Evolutionary conservation across 768 basidiomycete genomes (phyloP).

Genomic region (Boletus sp.): DNA sequence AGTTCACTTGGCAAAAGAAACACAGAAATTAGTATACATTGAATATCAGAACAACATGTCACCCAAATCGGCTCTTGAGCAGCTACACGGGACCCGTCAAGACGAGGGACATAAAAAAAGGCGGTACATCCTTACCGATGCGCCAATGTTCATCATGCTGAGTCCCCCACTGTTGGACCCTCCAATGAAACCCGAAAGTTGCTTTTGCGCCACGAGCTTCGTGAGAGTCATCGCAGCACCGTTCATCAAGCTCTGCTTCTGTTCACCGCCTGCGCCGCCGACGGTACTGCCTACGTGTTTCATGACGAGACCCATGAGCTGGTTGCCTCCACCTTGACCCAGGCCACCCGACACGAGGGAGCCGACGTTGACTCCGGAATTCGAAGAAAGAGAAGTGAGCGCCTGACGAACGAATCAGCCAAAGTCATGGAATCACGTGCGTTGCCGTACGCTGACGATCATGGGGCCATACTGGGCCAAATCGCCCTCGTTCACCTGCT

Average conservation of each 20-base stretch:
- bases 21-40: not conserved
- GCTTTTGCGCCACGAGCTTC: constrained; percentile 75
- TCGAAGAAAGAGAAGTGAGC: constrained; percentile 12
- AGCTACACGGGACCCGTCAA: constrained; percentile 4
- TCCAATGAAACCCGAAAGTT: constrained; percentile 41
- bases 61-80: constrained; percentile 16
- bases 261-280: constrained; percentile 56
- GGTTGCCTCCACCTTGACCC: constrained; percentile 48
- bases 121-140: constrained; percentile 40
- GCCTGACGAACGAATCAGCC: constrained; percentile 17
- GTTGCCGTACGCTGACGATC: constrained; percentile 13
- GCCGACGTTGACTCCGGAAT: constrained; percentile 33
- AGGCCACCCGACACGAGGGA: constrained; percentile 30
- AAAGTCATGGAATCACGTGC: not conserved
- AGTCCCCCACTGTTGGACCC: constrained; percentile 74
- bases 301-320: constrained; percentile 87
- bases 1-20: not conserved
- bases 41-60: not conserved
- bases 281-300: constrained; percentile 75
- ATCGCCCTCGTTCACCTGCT: constrained; percentile 10
- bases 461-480: constrained; percentile 22
- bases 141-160: constrained; percentile 47
- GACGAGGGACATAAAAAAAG: not conserved
- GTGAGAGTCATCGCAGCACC: constrained; percentile 83
- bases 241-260: constrained; percentile 81